A percentile compares a stretch with the other conserved stretches of the same genome.
Evolutionary conservation across 495 filamentous ascomycete species (phyloP).

Genomic region (Cairneyella variabilis): DNA sequence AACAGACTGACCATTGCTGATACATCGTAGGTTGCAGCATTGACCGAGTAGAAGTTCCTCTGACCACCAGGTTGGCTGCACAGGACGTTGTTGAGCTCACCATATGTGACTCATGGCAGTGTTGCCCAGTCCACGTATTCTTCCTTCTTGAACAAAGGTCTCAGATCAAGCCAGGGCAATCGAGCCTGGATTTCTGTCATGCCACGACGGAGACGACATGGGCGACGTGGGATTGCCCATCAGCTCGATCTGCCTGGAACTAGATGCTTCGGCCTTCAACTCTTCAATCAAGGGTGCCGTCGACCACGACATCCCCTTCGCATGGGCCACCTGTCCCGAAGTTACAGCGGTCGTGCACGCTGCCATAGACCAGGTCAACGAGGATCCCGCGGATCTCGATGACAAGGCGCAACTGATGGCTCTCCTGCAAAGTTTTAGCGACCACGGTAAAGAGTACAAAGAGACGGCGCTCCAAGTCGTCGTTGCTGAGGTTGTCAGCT

Average conservation of each 20-base stretch:
- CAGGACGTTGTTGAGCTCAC: background rate
- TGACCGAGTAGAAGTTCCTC: background rate
- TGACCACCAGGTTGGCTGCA: background rate
- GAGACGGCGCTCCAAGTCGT: background rate
- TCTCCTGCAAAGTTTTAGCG: background rate
- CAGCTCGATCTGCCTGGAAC: background rate
- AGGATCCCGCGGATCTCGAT: background rate
- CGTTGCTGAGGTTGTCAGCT: background rate
- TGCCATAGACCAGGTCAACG: background rate
- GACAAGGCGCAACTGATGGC: background rate
- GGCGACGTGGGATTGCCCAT: background rate
- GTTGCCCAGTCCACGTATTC: background rate
- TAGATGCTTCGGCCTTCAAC: background rate
- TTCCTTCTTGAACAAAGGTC: background rate
- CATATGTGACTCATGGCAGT: background rate
- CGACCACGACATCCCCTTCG: background rate
- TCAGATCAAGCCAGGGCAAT: background rate
- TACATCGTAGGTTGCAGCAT: background rate
- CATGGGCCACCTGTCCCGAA: background rate
- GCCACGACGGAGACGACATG: background rate
- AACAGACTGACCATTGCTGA: background rate
- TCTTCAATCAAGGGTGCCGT: background rate
- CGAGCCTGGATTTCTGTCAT: background rate
- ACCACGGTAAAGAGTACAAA: background rate
- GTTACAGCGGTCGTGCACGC: background rate